Percentiles rank a stretch among this genome's conserved stretches.
phyloP scores from a whole-genome alignment of 257 asterid species.

The Linaria vulgaris region DNA sequence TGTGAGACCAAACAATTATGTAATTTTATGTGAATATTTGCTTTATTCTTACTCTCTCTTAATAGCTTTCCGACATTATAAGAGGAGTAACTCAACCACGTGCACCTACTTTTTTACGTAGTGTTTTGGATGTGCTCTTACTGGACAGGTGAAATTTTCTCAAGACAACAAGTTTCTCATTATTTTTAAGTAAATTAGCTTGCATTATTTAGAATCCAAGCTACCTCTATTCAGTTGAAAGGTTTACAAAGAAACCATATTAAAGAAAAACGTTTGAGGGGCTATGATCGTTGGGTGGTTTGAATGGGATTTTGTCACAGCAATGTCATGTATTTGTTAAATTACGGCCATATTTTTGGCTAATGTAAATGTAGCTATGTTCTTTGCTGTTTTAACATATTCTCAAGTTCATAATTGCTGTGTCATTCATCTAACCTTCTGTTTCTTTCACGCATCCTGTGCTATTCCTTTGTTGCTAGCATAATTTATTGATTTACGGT shows the following conservation, averaged over 20 bases:
- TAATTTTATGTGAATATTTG: not conserved
- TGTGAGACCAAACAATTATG: not conserved
- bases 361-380: conserved; percentile 1
- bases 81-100: not conserved
- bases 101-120: not conserved
- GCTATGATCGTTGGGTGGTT: not conserved
- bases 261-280: not conserved
- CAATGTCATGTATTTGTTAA: not conserved
- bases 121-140: not conserved
- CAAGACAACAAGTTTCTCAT: not conserved
- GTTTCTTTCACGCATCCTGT: conserved; percentile 8
- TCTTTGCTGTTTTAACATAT: not conserved
- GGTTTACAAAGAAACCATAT: too few species aligned
- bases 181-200: not conserved
- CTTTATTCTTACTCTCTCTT: not conserved
- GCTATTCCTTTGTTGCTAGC: not conserved
- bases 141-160: not conserved
- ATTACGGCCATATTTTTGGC: not conserved
- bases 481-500: not conserved
- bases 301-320: not conserved
- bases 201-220: not conserved
- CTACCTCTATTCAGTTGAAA: not conserved
- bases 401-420: not conserved
- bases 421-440: not conserved
- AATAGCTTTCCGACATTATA: not conserved